A percentile compares a stretch with the other conserved stretches of the same genome.
These are phyloP conservation scores for Alloteropsis angusta DNA, from an alignment of 202 grass and related monocot species.

Conservation along the genomic window DNA sequence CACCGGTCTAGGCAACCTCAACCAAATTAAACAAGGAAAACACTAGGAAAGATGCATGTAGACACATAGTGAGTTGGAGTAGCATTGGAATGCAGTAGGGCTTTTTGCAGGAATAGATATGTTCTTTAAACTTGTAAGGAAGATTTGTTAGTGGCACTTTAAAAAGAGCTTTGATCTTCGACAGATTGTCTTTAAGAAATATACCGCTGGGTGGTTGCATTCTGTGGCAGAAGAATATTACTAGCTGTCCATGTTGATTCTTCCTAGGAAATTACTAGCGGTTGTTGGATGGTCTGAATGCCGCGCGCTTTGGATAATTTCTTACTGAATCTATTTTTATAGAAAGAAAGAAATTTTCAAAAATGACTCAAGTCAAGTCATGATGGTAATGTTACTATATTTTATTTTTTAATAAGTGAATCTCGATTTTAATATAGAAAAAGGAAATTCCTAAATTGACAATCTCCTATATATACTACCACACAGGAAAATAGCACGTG, in stretches of 20 bases:
- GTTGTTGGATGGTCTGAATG: not conserved
- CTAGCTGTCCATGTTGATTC: not conserved
- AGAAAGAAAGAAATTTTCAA: not conserved
- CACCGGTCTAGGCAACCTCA: not conserved
- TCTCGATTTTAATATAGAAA: too few species aligned
- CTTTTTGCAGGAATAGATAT: not conserved
- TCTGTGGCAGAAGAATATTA: not conserved
- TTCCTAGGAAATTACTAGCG: not conserved
- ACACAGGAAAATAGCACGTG: too few species aligned
- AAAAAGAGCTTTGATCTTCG: not conserved
- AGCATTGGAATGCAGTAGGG: not conserved
- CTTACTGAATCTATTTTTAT: not conserved
- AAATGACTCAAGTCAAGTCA: not conserved
- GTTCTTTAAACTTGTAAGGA: too few species aligned
- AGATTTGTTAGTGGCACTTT: not conserved
- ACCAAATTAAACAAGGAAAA: not conserved
- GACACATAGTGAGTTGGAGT: not conserved
- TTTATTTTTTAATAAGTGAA: not conserved
- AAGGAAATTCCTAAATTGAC: too few species aligned
- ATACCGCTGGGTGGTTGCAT: not conserved
- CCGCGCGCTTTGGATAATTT: not conserved
- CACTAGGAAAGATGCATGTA: not conserved
- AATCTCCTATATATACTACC: too few species aligned
- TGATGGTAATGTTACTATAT: not conserved
- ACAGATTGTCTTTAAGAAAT: slow-evolving; percentile 2